Base-by-base conservation (phyloP, 2,329 filamentous ascomycete genomes). In the Tolypocladium album region DNA sequence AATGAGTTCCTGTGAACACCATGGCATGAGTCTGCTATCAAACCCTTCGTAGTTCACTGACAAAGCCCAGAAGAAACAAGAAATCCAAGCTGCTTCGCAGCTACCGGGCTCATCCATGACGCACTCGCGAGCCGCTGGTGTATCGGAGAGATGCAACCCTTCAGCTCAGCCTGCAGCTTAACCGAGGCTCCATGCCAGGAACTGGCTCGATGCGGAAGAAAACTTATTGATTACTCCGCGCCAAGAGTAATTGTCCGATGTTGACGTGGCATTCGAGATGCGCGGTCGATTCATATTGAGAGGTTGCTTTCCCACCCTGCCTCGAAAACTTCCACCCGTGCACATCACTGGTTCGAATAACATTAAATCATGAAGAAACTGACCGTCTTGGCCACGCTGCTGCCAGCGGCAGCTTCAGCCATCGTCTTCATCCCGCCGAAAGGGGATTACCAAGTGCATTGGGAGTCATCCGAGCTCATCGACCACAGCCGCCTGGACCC, bases 401-500 rank as follows among this genome's bases (percentile, higher is more conserved):
- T 45, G 5, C n/a, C 42, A 6, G n/a, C 42, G n/a, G 42, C n/a
- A 12, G 42, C 42, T 24, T 15, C 22, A n/a, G 42, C n/a, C 11
- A n/a, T 12, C n/a, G n/a, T 45, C n/a, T 45, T 45, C 12, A 9
- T 11, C 12, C 42, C 42, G 42, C 58, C 62, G n/a, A 58, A 60
- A 8, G 52, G 55, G n/a, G 43, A 50, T n/a, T 62, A 56, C 40
- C 58, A 52, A n/a, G 61, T 63, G n/a, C 60, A 47, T 53, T 64
- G 63, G 63, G 57, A 59, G 31, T 61, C 58, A 4, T 27, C 52
- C 13, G 64, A 66, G 52, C 63, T 67, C 12, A 50, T 63, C 52
- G 65, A 82, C 66, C 6, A 78, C 56, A 4, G 74, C 75, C 50
- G 79, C 75, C 38, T 60, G 1, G 66, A 67, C 58, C 66, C 66